Conservation (phyloP, 768 basidiomycete genomes). For the Tulasnella sp. region DNA sequence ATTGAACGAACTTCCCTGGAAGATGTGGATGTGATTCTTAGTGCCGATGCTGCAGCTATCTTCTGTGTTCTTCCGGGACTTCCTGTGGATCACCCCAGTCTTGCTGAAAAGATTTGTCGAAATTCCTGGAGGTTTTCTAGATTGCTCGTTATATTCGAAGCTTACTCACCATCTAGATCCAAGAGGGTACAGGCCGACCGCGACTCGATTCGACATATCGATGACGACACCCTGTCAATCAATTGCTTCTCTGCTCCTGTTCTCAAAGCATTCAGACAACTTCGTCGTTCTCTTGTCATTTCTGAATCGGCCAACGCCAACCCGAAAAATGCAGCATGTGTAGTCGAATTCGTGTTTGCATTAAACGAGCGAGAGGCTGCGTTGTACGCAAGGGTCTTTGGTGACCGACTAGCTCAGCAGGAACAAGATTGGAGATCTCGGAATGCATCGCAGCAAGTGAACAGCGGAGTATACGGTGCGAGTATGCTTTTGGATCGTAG, state of each 20-base stretch:
- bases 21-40: constrained; percentile 54
- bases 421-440: too few relatives aligned
- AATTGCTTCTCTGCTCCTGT: constrained; percentile 54
- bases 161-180: constrained; percentile 39
- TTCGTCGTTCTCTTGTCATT: constrained; percentile 49
- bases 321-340: constrained; percentile 34
- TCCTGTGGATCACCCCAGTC: constrained; percentile 36
- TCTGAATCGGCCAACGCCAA: constrained; percentile 44
- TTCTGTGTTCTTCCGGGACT: constrained; percentile 36
- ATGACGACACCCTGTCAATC: constrained; percentile 19
- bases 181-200: constrained; percentile 19
- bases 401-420: too few relatives aligned
- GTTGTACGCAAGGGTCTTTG: constrained; percentile 40
- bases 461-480: constrained; percentile 35
- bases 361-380: constrained; percentile 47
- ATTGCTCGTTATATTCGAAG: constrained; percentile 53
- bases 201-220: constrained; percentile 12
- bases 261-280: constrained; percentile 54
- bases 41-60: constrained; percentile 45
- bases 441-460: too few relatives aligned
- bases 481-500: constrained; percentile 44
- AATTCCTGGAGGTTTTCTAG: constrained; percentile 51
- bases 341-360: constrained; percentile 49
- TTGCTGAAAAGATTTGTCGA: constrained; percentile 33
- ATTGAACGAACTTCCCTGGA: constrained; percentile 50